phyloP scores from a whole-genome alignment of 208 protist species.

The Trypanosoma mega region DNA sequence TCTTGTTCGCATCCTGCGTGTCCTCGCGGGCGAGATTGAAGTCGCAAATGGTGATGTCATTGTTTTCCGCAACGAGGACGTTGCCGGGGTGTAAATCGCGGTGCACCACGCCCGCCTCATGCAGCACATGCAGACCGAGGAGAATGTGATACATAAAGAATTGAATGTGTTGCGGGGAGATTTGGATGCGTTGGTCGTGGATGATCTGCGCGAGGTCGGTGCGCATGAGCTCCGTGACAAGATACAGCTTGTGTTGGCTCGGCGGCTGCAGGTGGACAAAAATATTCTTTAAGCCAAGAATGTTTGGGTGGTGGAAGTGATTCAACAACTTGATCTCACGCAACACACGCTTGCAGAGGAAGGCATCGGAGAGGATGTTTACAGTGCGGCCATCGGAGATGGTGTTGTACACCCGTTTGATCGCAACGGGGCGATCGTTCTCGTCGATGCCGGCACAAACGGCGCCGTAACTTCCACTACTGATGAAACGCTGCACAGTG shows the following conservation, averaged over 20 bases:
- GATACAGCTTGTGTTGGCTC: conserved; percentile 94
- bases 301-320: conserved; percentile 96
- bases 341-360: conserved; percentile 90
- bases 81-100: conserved; percentile 91
- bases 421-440: conserved; percentile 64
- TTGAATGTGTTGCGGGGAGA: conserved; percentile 94
- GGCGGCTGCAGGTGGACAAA: conserved; percentile 85
- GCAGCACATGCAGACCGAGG: conserved; percentile 93
- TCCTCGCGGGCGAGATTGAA: conserved; percentile 96
- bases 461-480: conserved; percentile 88
- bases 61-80: conserved; percentile 90
- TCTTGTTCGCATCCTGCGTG: conserved; percentile 83
- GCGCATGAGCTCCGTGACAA: conserved; percentile 96
- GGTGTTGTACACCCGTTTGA: conserved; percentile 89
- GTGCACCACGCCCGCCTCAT: conserved; percentile 89
- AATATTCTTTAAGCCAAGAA: conserved; percentile 94
- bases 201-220: conserved; percentile 94
- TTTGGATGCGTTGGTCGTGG: conserved; percentile 93
- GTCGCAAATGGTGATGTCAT: conserved; percentile 95
- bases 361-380: conserved; percentile 85
- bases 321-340: conserved; percentile 94
- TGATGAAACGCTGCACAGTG: conserved; percentile 79
- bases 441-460: conserved; percentile 79
- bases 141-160: conserved; percentile 97
- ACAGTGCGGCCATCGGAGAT: conserved; percentile 77